Evolutionary conservation across 306 rosid genomes (phyloP).

Genomic region (Gillenia trifoliata): DNA sequence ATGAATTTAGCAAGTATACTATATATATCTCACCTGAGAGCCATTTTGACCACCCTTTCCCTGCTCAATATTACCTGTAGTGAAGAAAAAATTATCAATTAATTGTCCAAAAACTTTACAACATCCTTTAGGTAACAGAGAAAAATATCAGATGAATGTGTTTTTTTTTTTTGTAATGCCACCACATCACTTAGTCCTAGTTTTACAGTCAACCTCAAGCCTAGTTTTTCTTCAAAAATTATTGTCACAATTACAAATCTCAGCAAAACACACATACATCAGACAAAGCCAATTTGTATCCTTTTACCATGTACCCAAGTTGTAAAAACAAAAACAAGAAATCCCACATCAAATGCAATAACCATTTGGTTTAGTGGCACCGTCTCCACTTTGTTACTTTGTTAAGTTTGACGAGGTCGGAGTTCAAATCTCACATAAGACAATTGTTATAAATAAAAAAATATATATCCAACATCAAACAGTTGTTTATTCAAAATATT

Average conservation of each 20-base stretch:
- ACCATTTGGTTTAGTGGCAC: neutral
- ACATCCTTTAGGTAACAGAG: neutral
- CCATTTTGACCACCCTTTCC: conserved; percentile 6
- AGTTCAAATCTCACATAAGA: neutral
- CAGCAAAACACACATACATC: neutral
- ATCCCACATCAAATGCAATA: neutral
- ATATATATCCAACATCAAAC: neutral
- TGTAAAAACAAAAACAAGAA: neutral
- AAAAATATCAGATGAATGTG: neutral
- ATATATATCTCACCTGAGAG: neutral
- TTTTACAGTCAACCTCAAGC: neutral
- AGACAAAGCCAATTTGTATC: too few relatives aligned
- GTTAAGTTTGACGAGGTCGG: neutral
- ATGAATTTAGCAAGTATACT: neutral
- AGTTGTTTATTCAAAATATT: neutral
- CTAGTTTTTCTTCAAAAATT: neutral
- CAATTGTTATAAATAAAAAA: neutral
- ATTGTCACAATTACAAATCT: neutral
- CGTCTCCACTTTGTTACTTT: neutral
- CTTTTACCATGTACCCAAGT: neutral
- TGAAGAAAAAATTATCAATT: neutral
- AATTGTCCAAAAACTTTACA: neutral
- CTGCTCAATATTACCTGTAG: conserved; percentile 4
- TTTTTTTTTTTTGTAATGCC: too few relatives aligned
- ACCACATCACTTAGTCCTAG: too few relatives aligned